Base-by-base conservation (phyloP, 108 stramenopile genomes). In the Skeletonema potamos region DNA sequence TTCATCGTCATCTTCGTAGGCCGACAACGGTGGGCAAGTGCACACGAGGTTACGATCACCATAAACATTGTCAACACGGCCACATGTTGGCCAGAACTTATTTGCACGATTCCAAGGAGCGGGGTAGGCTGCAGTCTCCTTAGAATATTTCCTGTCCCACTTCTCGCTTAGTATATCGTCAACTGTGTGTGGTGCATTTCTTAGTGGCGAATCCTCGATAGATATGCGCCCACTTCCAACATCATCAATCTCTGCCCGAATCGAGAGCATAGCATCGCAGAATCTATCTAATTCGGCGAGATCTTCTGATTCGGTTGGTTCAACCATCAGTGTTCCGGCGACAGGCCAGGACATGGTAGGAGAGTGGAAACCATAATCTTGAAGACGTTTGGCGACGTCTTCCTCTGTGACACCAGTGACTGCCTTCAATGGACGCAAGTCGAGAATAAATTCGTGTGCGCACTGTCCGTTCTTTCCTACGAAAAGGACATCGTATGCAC, bases 321-420 rank as follows among this genome's bases (percentile, higher is more conserved):
- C 99, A 36, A 98, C 83, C 99, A 99, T 99, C 58, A 99, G 82
- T 22, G 98, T 99, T 55, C 98, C 98, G 18, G 97, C 92, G 20
- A 99, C 98, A 33, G 99, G 99, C 99, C 99, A 99, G 27, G 92
- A 94, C 97, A 98, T 99, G 54, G 99, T 99, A 17, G 99, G 99
- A 37, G 92, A 91, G 83, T 99, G 99, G 89, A 98, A 99, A 13
- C 99, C 98, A 70, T 97, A 99, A 79, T 99, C 99, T 75, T 97
- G 96, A 33, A 97, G 85, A 43, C 96, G 92, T 80, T 98, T 97
- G 32, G 96, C 96, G 10, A 97, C 95, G 78, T 98, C 96, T 82
- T 98, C 98, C 87, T 99, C 99, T 0, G 93, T 92, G 27, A 99
- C 82, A 27, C 95, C 95, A 36, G 93, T 90, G 29, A 93, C 86